Conservation (phyloP, 1,139 yeast species). For the Taphrina communis region DNA sequence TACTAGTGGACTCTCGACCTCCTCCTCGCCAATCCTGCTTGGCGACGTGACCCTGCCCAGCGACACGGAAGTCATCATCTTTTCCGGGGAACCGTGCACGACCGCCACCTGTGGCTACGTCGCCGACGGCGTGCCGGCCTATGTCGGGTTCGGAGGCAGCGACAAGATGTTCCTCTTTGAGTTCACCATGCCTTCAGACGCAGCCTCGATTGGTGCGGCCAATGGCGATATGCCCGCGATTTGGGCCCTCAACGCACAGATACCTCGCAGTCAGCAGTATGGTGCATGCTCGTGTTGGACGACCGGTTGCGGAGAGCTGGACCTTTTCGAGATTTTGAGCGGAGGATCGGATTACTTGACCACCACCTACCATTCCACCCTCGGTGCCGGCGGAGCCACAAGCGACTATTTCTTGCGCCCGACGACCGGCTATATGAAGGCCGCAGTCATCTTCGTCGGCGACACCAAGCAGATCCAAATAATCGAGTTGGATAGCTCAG, state of each 20-base stretch:
- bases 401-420: conserved; percentile 89
- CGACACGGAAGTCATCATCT: conserved; percentile 76
- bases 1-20: conserved; percentile 71
- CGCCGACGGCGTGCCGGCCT: conserved; percentile 85
- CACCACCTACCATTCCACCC: conserved; percentile 84
- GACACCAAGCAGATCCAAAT: conserved; percentile 61
- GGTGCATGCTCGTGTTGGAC: conserved; percentile 83
- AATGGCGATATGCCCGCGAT: conserved; percentile 92
- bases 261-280: conserved; percentile 92
- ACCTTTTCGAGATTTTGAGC: conserved; percentile 79
- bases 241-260: conserved; percentile 92
- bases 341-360: conserved; percentile 76
- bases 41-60: conserved; percentile 69
- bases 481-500: conserved; percentile 51
- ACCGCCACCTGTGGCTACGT: conserved; percentile 80
- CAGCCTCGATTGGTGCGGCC: conserved; percentile 53
- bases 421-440: conserved; percentile 74
- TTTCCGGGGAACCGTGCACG: conserved; percentile 70
- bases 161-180: conserved; percentile 86
- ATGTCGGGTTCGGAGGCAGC: conserved; percentile 76
- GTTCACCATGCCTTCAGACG: conserved; percentile 84
- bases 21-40: conserved; percentile 67
- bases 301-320: conserved; percentile 96
- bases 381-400: conserved; percentile 82
- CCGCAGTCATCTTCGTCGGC: conserved; percentile 81